A percentile compares a stretch with the other conserved stretches of the same genome.
Conservation (phyloP, 2,329 filamentous ascomycete species). For the Aulographum hederae region DNA sequence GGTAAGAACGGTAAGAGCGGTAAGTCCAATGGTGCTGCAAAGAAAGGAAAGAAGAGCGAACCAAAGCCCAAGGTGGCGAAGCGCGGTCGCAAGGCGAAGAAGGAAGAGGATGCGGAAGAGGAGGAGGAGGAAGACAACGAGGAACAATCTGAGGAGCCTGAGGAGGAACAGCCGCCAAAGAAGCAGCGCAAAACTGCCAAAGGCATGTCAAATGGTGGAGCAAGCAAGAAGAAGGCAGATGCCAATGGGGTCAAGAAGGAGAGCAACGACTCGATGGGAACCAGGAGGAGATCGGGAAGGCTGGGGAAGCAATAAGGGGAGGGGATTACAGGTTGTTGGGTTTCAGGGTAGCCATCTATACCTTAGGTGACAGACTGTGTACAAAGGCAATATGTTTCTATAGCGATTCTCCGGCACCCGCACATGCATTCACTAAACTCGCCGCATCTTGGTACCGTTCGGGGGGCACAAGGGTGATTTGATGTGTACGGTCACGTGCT, state of each 20-base stretch:
- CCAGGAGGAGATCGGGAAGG: no score
- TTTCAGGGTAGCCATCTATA: no score
- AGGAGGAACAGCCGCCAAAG: slow-evolving; percentile 7
- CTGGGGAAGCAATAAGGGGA: no score
- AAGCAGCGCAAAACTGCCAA: slow-evolving; percentile 1
- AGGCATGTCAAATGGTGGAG: not conserved
- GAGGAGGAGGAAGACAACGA: slow-evolving; percentile 2
- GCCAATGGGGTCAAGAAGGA: slow-evolving; percentile 6
- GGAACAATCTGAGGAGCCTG: slow-evolving; percentile 7
- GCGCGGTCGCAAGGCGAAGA: slow-evolving; percentile 1
- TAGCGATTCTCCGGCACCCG: no score
- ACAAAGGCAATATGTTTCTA: no score
- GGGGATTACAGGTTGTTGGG: no score
- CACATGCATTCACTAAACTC: no score
- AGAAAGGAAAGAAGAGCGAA: slow-evolving; percentile 1
- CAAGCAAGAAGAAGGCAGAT: slow-evolving; percentile 1
- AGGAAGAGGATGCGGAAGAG: slow-evolving; percentile 2
- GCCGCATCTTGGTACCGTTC: no score
- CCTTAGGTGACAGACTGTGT: no score
- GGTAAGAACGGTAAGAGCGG: slow-evolving; percentile 6
- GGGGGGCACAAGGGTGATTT: no score
- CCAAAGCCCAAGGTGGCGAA: not conserved
- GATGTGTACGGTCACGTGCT: no score
- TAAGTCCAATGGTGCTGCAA: slow-evolving; percentile 1
- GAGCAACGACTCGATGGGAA: no score